Evolutionary conservation across 371 early-diverging fungal species (phyloP).

Genomic region (Mortierella polycephala): DNA sequence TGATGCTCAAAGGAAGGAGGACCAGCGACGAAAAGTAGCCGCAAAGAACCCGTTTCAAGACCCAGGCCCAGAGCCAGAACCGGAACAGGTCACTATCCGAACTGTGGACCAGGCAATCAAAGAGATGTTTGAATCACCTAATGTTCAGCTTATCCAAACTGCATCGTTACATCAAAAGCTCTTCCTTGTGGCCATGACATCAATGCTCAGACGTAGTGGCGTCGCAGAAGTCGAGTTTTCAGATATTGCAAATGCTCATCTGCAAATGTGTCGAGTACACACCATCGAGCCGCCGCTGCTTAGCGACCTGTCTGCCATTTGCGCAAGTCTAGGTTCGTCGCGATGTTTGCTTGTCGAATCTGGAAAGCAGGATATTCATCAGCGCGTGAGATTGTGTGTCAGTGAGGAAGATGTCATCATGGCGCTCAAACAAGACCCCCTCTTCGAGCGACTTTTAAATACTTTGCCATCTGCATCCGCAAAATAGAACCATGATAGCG

Average conservation of each 20-base stretch:
- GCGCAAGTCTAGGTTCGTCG: conserved; percentile 76
- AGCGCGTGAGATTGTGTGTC: conserved; percentile 76
- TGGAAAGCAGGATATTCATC: conserved; percentile 76
- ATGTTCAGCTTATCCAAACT: conserved; percentile 75
- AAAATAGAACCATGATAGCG: not conserved
- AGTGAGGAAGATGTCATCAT: conserved; percentile 79
- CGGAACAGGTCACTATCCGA: conserved; percentile 75
- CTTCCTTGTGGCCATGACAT: conserved; percentile 80
- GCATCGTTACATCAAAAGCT: conserved; percentile 87
- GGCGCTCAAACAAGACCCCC: conserved; percentile 74
- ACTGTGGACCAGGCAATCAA: conserved; percentile 82
- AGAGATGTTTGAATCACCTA: conserved; percentile 86
- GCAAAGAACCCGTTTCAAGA: conserved; percentile 15
- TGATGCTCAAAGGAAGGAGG: conserved; percentile 26
- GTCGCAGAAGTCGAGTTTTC: conserved; percentile 81
- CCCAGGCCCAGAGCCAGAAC: conserved; percentile 15
- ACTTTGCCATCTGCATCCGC: conserved; percentile 29
- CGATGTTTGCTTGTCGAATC: conserved; percentile 73
- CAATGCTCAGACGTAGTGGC: conserved; percentile 73
- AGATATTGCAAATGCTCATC: conserved; percentile 68
- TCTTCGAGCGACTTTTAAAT: conserved; percentile 63
- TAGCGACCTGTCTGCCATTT: conserved; percentile 73
- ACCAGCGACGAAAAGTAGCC: conserved; percentile 18
- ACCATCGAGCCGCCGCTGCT: conserved; percentile 69
- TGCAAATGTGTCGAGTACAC: conserved; percentile 75